Percentiles rank a stretch among this genome's conserved stretches.
Conservation (phyloP, 2,329 filamentous ascomycete genomes). For the Phyllosticta paracitricarpa region DNA sequence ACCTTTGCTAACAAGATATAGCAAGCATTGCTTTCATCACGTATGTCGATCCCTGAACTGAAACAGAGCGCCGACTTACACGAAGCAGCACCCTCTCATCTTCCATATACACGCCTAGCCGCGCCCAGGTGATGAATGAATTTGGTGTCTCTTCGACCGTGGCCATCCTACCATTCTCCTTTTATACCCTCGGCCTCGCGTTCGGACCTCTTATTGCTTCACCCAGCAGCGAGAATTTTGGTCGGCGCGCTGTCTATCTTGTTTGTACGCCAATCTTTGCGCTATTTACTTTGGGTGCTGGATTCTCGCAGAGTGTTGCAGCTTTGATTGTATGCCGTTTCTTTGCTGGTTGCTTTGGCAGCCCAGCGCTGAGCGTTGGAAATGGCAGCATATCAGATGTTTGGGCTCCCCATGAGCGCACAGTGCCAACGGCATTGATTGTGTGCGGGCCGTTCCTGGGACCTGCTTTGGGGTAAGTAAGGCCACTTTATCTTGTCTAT, state of each 20-base stretch:
- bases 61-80: neutral
- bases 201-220: conserved; percentile 64
- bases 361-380: conserved; percentile 27
- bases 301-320: conserved; percentile 52
- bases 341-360: conserved; percentile 23
- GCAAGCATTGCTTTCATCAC: conserved; percentile 7
- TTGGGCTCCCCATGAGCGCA: conserved; percentile 21
- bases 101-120: conserved; percentile 11
- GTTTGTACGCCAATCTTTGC: conserved; percentile 57
- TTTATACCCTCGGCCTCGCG: conserved; percentile 41
- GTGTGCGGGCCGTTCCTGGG: conserved; percentile 29
- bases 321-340: conserved; percentile 60
- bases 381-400: conserved; percentile 30
- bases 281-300: conserved; percentile 36
- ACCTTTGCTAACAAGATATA: conserved; percentile 41
- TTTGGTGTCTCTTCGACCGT: conserved; percentile 15
- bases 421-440: conserved; percentile 21
- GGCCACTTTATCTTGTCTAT: neutral
- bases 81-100: conserved; percentile 2
- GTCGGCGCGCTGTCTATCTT: conserved; percentile 58
- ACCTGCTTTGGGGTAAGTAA: conserved; percentile 22
- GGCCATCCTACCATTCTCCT: conserved; percentile 16
- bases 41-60: neutral
- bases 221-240: conserved; percentile 61
- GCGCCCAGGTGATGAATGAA: conserved; percentile 8